A percentile compares a stretch with the other conserved stretches of the same genome.
phyloP scores from a whole-genome alignment of 768 basidiomycete genomes.

The Brasilioporus rufonigricans region DNA sequence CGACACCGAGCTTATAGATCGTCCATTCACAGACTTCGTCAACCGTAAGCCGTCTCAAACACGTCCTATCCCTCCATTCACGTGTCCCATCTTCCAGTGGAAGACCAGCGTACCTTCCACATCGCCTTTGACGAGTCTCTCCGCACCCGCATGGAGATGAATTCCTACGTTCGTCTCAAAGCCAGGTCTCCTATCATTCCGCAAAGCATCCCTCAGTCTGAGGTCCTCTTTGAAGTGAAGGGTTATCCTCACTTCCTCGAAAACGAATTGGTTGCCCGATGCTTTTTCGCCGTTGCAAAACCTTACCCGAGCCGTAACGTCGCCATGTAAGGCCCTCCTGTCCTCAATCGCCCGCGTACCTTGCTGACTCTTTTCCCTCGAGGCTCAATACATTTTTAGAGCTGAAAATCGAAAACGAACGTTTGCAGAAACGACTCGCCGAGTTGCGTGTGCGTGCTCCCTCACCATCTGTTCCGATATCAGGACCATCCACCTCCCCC shows the following conservation, averaged over 20 bases:
- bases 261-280: constrained; percentile 43
- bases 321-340: constrained; percentile 49
- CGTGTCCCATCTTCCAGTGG: constrained; percentile 37
- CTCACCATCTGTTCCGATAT: constrained; percentile 14
- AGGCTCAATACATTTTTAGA: constrained; percentile 78
- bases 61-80: neutral
- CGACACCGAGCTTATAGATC: constrained; percentile 68
- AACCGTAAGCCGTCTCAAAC: constrained; percentile 44
- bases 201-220: constrained; percentile 34
- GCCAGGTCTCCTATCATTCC: constrained; percentile 37
- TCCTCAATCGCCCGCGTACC: neutral
- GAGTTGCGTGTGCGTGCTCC: constrained; percentile 37
- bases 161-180: constrained; percentile 60
- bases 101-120: constrained; percentile 51
- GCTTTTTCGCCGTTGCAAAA: constrained; percentile 72
- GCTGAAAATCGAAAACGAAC: constrained; percentile 85
- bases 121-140: constrained; percentile 55
- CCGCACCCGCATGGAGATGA: constrained; percentile 47
- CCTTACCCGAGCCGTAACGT: constrained; percentile 75
- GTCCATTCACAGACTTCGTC: constrained; percentile 61
- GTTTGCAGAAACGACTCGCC: constrained; percentile 59
- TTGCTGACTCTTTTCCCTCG: constrained; percentile 3
- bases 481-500: constrained; percentile 22
- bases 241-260: constrained; percentile 56
- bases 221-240: constrained; percentile 69